Base-by-base conservation (phyloP, 805 yeast genomes). In the Starmerella bombi region DNA sequence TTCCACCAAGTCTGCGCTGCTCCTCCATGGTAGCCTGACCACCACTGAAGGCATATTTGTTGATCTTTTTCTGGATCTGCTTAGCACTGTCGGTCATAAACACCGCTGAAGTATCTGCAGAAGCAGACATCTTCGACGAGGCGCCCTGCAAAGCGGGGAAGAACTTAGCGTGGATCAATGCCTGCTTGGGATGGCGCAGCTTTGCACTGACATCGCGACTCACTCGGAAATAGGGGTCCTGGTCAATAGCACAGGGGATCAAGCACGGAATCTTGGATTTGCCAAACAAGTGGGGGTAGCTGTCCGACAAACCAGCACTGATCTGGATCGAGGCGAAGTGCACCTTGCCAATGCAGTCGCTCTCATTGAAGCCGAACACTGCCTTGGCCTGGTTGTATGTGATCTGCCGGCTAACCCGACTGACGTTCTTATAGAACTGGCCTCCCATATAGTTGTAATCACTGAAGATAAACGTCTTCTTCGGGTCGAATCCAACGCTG, bases 111-210 rank as follows among this genome's bases (percentile, higher is more conserved):
- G 82, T 77, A 47, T 81, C 84, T 60, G 81, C 91, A 10, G 91
- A 77, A 4, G 98, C 97, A 46, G 93, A 80, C 98, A 91, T 91
- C 66, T 91, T 91, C 30, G 96, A 81, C 14, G 85, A 72, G 4
- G 97, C 78, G 40, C 98, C 98, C 68, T 91, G 97, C 52, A 88
- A 66, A 40, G 98, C 97, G 34, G 98, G 98, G 80, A 91, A 91
- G 63, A 91, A 91, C 62, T 82, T 80, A 40, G 98, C 77, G 63
- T 91, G 97, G 49, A 91, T 69, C 58, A 91, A 71, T 8, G 95
- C 75, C 16, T 97, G 97, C 64, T 91, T 91, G 47, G 85, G 67
- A 59, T 72, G 93, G 61, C 79, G 80, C 59, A 91, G 72, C 62
- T 88, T 91, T 56, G 77, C 85, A 9, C 98, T 96, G 50, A 91